phyloP scores from a whole-genome alignment of 1,284 basidiomycete genomes.

The Papiliotrema fonsecae region DNA sequence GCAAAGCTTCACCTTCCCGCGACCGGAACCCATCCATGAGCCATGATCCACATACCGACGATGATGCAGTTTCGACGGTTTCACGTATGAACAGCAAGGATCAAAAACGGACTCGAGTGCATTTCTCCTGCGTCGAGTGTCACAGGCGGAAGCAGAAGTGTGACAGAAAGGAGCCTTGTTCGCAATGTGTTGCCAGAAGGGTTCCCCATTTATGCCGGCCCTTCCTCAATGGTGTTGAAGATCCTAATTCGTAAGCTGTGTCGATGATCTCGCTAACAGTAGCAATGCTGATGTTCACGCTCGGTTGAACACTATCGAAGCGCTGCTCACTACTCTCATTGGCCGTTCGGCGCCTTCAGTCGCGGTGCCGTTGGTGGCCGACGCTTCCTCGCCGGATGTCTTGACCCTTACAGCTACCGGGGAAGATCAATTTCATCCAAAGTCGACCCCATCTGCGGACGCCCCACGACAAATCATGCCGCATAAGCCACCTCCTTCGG shows the following conservation, averaged over 20 bases:
- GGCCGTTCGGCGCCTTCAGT: slow-evolving; percentile 17
- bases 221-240: slow-evolving; percentile 50
- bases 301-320: slow-evolving; percentile 45
- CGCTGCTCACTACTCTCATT: slow-evolving; percentile 41
- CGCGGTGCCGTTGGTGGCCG: slow-evolving; percentile 3
- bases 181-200: slow-evolving; percentile 47
- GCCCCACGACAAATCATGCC: slow-evolving; percentile 26
- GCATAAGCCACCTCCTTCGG: slow-evolving; percentile 42
- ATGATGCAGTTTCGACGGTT: slow-evolving; percentile 25
- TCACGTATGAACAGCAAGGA: slow-evolving; percentile 16
- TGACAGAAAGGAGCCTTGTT: slow-evolving; percentile 47
- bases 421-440: slow-evolving; percentile 42
- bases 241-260: slow-evolving; percentile 42
- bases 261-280: neutral
- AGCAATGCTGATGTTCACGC: slow-evolving; percentile 47
- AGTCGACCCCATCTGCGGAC: slow-evolving; percentile 20
- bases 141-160: slow-evolving; percentile 48
- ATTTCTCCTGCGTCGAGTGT: slow-evolving; percentile 48
- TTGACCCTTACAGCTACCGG: slow-evolving; percentile 31
- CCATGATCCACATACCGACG: slow-evolving; percentile 28
- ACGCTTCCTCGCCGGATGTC: slow-evolving; percentile 34
- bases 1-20: slow-evolving; percentile 21
- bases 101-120: slow-evolving; percentile 45
- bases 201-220: slow-evolving; percentile 49
- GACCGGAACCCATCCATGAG: slow-evolving; percentile 21